Evolutionary conservation across 2,329 filamentous ascomycete genomes (phyloP).

Genomic region (Monilinia fructicola): DNA sequence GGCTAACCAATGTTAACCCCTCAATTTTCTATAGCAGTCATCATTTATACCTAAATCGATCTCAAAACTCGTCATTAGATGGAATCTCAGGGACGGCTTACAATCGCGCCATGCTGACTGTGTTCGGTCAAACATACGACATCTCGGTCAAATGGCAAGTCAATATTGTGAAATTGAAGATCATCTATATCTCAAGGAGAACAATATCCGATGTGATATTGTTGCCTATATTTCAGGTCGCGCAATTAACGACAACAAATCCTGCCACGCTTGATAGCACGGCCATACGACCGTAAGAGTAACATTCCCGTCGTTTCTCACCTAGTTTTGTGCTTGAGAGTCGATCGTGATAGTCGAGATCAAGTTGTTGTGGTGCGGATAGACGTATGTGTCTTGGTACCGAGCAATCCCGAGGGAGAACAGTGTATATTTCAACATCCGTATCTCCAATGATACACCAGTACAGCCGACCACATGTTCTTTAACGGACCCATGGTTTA

Average conservation of each 20-base stretch:
- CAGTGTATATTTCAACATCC: constrained; percentile 5
- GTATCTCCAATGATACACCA: neutral
- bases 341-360: neutral
- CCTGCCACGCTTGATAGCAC: neutral
- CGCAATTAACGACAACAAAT: neutral
- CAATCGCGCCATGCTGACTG: constrained; percentile 2
- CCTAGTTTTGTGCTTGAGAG: neutral
- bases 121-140: neutral
- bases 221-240: neutral
- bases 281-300: neutral
- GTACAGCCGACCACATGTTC: constrained; percentile 18
- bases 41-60: constrained; percentile 1
- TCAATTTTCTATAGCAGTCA: neutral
- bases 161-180: neutral
- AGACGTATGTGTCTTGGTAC: neutral
- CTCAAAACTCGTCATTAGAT: constrained; percentile 1
- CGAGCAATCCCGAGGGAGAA: constrained; percentile 1
- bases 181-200: neutral
- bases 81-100: constrained; percentile 4
- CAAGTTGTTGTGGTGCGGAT: neutral
- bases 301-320: neutral
- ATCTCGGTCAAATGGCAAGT: neutral
- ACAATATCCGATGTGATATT: neutral
- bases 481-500: neutral
- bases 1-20: neutral